Base-by-base conservation (phyloP, 805 yeast genomes). In the Cyberlindnera xylosilytica region DNA sequence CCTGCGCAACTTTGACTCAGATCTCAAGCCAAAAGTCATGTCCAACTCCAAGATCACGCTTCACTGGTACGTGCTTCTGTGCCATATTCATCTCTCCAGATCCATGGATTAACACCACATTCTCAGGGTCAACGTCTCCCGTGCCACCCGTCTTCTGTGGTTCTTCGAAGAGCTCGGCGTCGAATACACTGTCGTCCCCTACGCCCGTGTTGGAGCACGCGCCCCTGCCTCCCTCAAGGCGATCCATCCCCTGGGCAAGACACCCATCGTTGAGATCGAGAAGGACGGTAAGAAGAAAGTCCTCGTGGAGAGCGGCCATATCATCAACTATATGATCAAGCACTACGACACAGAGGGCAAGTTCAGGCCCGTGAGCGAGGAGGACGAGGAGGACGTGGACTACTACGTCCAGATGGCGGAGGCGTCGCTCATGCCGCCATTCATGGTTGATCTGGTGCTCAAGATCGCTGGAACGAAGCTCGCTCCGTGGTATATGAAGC, bases 101-200 rank as follows among this genome's bases (percentile, higher is more conserved):
- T 22, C 24, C 24, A 22, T 10, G n/a, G n/a, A 22, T 10, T 22
- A 22, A 22, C 24, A 10, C 24, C 24, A 22, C 7, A 7, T 22
- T 10, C 10, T 10, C 10, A 49, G 52, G 54, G 30, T 49, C 13
- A 52, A 51, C 30, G 15, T 71, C 17, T 81, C 87, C 6, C 68
- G 90, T 53, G 63, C 86, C 1, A 77, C 72, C 40, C 67, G 89
- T 39, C 68, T 81, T 8, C 54, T 77, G 23, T 83, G 87, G 84
- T 61, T 79, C 38, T 63, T 83, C 12, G 86, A 81, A 46, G 74
- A 79, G 38, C 62, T 83, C 10, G 66, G 66, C 13, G 56, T 81
- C 7, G 74, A 74, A 22, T 83, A 79, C 53, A 76, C 74, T 12
- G 61, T 79, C 12, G 72, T 76, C 46, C 53, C 71, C 3, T 80